Evolutionary conservation across 2,329 filamentous ascomycete genomes (phyloP).

Genomic region (Paraphoma sp.): DNA sequence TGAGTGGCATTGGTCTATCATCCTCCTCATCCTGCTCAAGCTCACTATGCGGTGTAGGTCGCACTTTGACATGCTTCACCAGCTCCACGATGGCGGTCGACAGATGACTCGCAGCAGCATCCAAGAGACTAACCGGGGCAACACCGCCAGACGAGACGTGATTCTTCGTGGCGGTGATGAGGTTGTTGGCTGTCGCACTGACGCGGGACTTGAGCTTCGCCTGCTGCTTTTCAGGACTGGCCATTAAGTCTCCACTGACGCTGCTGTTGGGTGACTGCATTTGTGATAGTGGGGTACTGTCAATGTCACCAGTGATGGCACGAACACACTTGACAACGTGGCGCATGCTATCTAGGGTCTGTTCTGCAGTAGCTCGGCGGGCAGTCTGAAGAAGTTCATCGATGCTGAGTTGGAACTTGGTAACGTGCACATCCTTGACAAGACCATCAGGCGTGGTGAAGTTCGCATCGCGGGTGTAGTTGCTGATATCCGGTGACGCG

Average conservation of each 20-base stretch:
- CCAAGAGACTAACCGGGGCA: constrained; percentile 89
- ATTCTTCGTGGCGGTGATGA: constrained; percentile 94
- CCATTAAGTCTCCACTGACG: constrained; percentile 38
- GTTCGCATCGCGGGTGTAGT: constrained; percentile 68
- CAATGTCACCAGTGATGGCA: constrained; percentile 81
- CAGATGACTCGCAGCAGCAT: constrained; percentile 91
- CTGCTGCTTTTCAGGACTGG: constrained; percentile 58
- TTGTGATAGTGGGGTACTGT: constrained; percentile 57
- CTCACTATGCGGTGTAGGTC: constrained; percentile 75
- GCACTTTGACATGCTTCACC: constrained; percentile 82
- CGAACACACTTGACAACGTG: constrained; percentile 81
- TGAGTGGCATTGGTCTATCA: constrained; percentile 46
- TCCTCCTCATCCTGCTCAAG: constrained; percentile 71
- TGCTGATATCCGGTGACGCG: constrained; percentile 64
- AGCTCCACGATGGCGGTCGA: constrained; percentile 86
- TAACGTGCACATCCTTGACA: constrained; percentile 90
- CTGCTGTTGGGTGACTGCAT: constrained; percentile 46
- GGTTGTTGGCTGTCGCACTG: constrained; percentile 91
- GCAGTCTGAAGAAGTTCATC: constrained; percentile 86
- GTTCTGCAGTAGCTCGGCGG: constrained; percentile 73
- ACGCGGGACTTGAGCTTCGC: constrained; percentile 79
- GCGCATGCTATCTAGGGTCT: constrained; percentile 86
- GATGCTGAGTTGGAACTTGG: constrained; percentile 91
- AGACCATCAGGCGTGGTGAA: constrained; percentile 76
- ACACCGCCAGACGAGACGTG: constrained; percentile 83